These are phyloP conservation scores for Kwoniella botswanensis DNA, from an alignment of 768 basidiomycete genomes.

Conservation along the genomic window DNA sequence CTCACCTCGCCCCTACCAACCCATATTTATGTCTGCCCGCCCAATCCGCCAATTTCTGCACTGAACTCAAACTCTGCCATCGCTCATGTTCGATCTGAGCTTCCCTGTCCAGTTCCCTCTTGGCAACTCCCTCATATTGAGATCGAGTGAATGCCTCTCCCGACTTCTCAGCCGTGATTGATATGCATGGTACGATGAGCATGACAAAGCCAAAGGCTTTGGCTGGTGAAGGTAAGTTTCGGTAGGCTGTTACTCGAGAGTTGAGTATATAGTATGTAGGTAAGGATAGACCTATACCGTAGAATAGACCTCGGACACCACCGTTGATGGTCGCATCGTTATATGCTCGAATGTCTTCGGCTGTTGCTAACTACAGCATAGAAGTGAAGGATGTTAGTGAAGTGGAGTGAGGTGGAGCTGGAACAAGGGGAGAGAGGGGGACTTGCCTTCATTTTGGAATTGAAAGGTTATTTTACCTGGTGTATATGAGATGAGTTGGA, in stretches of 20 bases:
- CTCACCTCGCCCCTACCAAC: constrained; percentile 53
- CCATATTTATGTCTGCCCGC: constrained; percentile 49
- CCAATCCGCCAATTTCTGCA: constrained; percentile 50
- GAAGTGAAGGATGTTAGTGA: neutral
- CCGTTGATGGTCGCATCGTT: constrained; percentile 45
- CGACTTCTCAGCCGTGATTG: constrained; percentile 51
- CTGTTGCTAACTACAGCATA: constrained; percentile 26
- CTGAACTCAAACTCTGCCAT: constrained; percentile 43
- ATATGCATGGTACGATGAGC: constrained; percentile 46
- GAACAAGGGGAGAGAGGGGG: neutral
- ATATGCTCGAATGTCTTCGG: constrained; percentile 36
- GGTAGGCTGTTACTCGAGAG: constrained; percentile 33
- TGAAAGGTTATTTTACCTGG: neutral
- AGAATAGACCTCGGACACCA: constrained; percentile 42
- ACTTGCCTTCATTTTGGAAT: constrained; percentile 24
- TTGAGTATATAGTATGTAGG: constrained; percentile 41
- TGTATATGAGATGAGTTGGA: neutral
- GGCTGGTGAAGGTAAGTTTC: constrained; percentile 46
- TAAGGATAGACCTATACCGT: constrained; percentile 37
- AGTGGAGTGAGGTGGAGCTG: neutral
- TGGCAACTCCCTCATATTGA: constrained; percentile 50
- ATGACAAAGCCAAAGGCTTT: constrained; percentile 51
- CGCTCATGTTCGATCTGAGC: constrained; percentile 32
- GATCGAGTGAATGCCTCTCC: constrained; percentile 51
- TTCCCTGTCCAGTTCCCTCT: constrained; percentile 42